Conservation (phyloP, 352 stramenopile species). For the Pythium grandisporangium region DNA sequence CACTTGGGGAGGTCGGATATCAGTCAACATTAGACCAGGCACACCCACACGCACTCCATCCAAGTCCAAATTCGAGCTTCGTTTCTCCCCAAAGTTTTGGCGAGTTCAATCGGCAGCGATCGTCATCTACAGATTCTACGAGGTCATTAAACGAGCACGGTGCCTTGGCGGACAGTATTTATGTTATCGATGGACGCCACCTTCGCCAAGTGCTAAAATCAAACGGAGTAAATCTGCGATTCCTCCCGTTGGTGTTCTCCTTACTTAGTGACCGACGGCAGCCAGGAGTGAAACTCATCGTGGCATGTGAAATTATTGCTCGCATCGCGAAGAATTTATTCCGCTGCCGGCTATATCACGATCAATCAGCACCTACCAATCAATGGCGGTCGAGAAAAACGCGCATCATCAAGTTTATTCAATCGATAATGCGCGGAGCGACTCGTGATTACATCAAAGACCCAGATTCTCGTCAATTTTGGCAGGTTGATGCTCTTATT, state of each 20-base stretch:
- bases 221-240: slow-evolving; percentile 53
- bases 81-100: too few relatives aligned
- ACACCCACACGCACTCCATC: too few relatives aligned
- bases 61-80: too few relatives aligned
- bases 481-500: slow-evolving; percentile 55
- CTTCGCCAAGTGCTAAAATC: slow-evolving; percentile 47
- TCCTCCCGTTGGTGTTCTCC: slow-evolving; percentile 61
- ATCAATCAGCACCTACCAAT: slow-evolving; percentile 26
- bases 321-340: slow-evolving; percentile 72
- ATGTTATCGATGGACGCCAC: slow-evolving; percentile 60
- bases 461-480: slow-evolving; percentile 40
- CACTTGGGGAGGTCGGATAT: slow-evolving; percentile 57
- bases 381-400: slow-evolving; percentile 48
- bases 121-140: too few relatives aligned
- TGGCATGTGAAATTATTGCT: slow-evolving; percentile 61
- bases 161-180: slow-evolving; percentile 21
- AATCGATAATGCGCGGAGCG: slow-evolving; percentile 58
- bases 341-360: slow-evolving; percentile 43
- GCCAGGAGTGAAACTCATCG: slow-evolving; percentile 38
- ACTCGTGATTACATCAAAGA: slow-evolving; percentile 12
- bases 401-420: slow-evolving; percentile 50
- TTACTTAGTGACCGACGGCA: slow-evolving; percentile 27
- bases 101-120: too few relatives aligned
- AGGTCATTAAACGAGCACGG: too few relatives aligned
- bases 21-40: too few relatives aligned